Evolutionary conservation across 208 protist species (phyloP).

Genomic region (Borovskyia barvae): DNA sequence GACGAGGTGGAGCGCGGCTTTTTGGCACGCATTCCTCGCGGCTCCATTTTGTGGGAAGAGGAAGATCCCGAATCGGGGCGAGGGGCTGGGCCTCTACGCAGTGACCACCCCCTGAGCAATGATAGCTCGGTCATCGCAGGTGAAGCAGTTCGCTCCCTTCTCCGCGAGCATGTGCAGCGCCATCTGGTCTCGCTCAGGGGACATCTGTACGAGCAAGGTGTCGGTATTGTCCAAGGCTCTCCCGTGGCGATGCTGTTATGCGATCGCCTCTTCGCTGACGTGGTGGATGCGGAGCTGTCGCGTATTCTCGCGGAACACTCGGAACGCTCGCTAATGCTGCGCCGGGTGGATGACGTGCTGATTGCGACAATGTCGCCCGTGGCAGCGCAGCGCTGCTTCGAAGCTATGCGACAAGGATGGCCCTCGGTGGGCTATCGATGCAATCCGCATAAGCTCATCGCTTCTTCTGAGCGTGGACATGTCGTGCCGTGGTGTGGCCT

Average conservation of each 20-base stretch:
- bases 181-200: conserved; percentile 41
- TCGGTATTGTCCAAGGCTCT: conserved; percentile 72
- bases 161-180: conserved; percentile 38
- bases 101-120: background rate
- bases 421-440: conserved; percentile 49
- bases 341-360: conserved; percentile 79
- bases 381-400: conserved; percentile 46
- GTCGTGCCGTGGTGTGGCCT: conserved; percentile 63
- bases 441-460: conserved; percentile 14
- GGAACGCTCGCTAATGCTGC: conserved; percentile 51
- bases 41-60: conserved; percentile 42
- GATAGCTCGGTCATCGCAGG: conserved; percentile 15
- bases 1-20: conserved; percentile 14
- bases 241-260: conserved; percentile 79
- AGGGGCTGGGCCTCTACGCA: too few relatives aligned
- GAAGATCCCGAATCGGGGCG: too few relatives aligned
- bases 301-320: conserved; percentile 28
- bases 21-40: conserved; percentile 37
- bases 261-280: conserved; percentile 42
- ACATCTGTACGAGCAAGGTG: conserved; percentile 39
- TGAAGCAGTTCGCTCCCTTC: conserved; percentile 28
- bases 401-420: conserved; percentile 45
- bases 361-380: conserved; percentile 50
- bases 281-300: conserved; percentile 26
- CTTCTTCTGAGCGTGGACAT: background rate